A percentile compares a stretch with the other conserved stretches of the same genome.
These are phyloP conservation scores for Urtica urens DNA, from an alignment of 306 rosid genomes.

Conservation along the genomic window DNA sequence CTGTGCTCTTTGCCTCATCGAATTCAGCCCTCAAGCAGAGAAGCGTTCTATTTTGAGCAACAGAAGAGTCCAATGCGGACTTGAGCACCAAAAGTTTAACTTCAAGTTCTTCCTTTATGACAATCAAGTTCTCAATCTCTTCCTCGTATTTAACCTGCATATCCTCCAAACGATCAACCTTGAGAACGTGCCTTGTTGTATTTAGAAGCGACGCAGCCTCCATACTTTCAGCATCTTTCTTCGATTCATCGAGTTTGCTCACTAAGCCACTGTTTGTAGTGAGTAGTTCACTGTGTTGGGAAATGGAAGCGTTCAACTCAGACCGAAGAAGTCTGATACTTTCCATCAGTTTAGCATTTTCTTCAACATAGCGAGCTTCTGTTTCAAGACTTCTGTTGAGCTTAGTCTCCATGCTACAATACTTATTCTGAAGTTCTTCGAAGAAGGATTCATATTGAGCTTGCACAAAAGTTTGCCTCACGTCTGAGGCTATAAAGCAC, in stretches of 20 bases:
- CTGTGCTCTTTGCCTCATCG: slow-evolving; percentile 30
- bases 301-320: slow-evolving; percentile 40
- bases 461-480: slow-evolving; percentile 36
- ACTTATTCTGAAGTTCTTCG: slow-evolving; percentile 39
- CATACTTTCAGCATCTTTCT: slow-evolving; percentile 28
- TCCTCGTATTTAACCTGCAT: slow-evolving; percentile 39
- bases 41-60: slow-evolving; percentile 38
- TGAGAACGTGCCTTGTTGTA: slow-evolving; percentile 32
- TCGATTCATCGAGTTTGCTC: slow-evolving; percentile 39
- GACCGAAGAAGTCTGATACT: slow-evolving; percentile 42
- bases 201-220: slow-evolving; percentile 17
- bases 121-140: slow-evolving; percentile 51
- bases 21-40: slow-evolving; percentile 29
- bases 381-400: slow-evolving; percentile 34
- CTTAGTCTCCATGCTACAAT: slow-evolving; percentile 40
- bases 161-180: slow-evolving; percentile 50
- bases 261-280: slow-evolving; percentile 33
- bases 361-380: slow-evolving; percentile 49
- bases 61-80: slow-evolving; percentile 27
- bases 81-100: slow-evolving; percentile 44
- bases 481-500: slow-evolving; percentile 46
- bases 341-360: slow-evolving; percentile 42
- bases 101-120: slow-evolving; percentile 66
- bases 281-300: slow-evolving; percentile 39
- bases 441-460: slow-evolving; percentile 49